These are phyloP conservation scores for Hyphopichia pseudoburtonii DNA, from an alignment of 1,139 yeast species.

Conservation along the genomic window DNA sequence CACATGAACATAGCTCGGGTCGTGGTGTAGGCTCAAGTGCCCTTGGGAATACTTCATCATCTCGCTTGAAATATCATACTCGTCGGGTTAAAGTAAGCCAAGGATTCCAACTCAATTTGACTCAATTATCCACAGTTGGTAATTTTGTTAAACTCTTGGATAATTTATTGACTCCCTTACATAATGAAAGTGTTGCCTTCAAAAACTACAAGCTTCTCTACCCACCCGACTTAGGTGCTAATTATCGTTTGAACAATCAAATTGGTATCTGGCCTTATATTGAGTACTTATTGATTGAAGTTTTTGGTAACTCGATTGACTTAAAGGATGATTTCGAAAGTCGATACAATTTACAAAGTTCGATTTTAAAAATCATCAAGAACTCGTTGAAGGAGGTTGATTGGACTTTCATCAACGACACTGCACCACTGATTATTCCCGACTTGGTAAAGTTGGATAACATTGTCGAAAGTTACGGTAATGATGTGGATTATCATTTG, in stretches of 20 bases:
- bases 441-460: constrained; percentile 48
- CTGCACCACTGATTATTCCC: constrained; percentile 27
- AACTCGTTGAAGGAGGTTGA: constrained; percentile 62
- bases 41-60: background rate
- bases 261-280: constrained; percentile 80
- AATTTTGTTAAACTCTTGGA: constrained; percentile 62
- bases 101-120: constrained; percentile 33
- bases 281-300: constrained; percentile 67
- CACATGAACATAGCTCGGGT: too few relatives aligned
- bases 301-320: constrained; percentile 49
- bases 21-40: background rate
- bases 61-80: constrained; percentile 15
- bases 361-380: constrained; percentile 52
- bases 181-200: constrained; percentile 27
- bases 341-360: constrained; percentile 49
- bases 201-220: constrained; percentile 48
- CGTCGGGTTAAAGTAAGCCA: constrained; percentile 30
- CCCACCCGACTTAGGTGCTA: constrained; percentile 64
- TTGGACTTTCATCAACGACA: constrained; percentile 55
- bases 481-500: constrained; percentile 26
- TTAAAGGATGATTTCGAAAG: constrained; percentile 26
- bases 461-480: constrained; percentile 36
- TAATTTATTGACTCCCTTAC: constrained; percentile 25
- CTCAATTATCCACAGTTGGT: constrained; percentile 52
- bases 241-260: constrained; percentile 48